Conservation (phyloP, 2,329 filamentous ascomycete species). For the Colletotrichum lentis region DNA sequence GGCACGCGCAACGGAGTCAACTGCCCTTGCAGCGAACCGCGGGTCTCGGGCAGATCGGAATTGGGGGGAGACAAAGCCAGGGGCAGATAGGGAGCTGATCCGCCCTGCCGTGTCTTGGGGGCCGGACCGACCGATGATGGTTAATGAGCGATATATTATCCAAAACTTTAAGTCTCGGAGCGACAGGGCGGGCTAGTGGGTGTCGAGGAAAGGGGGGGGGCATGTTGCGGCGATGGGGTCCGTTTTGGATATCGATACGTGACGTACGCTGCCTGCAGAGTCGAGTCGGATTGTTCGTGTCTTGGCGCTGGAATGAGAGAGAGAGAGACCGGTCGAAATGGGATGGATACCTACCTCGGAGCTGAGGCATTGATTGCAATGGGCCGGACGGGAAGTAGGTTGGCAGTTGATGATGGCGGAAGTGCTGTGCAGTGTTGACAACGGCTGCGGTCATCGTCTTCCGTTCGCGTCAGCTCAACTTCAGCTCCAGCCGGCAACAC, state of each 20-base stretch:
- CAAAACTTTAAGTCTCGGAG: constrained; percentile 25
- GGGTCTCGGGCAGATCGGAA: constrained; percentile 22
- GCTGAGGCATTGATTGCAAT: constrained; percentile 16
- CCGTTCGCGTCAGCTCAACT: not conserved
- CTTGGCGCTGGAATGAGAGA: not conserved
- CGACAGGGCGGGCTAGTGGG: not conserved
- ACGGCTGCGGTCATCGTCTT: not conserved
- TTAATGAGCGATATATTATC: constrained; percentile 20
- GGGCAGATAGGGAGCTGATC: constrained; percentile 17
- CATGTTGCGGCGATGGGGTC: constrained; percentile 20
- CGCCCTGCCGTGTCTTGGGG: constrained; percentile 19
- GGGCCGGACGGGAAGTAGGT: not conserved
- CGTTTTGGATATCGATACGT: constrained; percentile 25
- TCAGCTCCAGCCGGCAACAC: not conserved
- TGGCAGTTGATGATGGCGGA: not conserved
- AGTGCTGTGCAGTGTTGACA: not conserved
- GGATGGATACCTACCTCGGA: constrained; percentile 17
- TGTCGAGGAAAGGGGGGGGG: constrained; percentile 2
- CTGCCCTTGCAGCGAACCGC: constrained; percentile 29
- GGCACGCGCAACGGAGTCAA: constrained; percentile 27
- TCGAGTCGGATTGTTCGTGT: not conserved
- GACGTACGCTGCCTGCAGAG: not conserved
- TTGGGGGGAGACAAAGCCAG: not conserved
- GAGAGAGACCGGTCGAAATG: not conserved
- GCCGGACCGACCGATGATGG: constrained; percentile 35